Base-by-base conservation (phyloP, 2,329 filamentous ascomycete species). In the Trichoderma sp. region DNA sequence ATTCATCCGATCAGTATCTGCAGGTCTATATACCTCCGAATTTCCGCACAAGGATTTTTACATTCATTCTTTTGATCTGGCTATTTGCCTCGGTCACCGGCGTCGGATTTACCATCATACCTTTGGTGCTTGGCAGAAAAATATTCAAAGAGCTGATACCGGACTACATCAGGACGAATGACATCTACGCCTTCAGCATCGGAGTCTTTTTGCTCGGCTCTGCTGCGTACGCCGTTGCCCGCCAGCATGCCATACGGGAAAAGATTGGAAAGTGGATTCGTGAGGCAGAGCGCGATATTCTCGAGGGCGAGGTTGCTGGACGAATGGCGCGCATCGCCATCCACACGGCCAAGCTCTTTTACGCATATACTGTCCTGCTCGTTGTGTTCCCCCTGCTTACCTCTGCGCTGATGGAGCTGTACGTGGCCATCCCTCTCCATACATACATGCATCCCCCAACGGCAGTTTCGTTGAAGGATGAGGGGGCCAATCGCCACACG, bases 151-250 rank as follows among this genome's bases (percentile, higher is more conserved):
- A 86, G 33, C 81, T 94, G 40, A 88, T 97, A 53, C 92, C 93
- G 5, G 81, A 84, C 0, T 86, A 92, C 71, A 87, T 92, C 59
- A 88, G 88, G 52, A 91, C 95, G 76, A 99, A 98, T 79, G 96
- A 99, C 78, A 92, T 99, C 31, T 98, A 99, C 75, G 95, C 96
- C 14, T 97, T 97, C 78, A 97, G 93, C 64, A 89, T 96, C 35
- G 96, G 96, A 16, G 86, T 97, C 52, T 97, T 96, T 77, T 83
- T 93, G 31, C 84, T 97, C 5, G 93, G 92, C 13, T 88, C 87
- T 4, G 76, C 88, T 1, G 82, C 87, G 3, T 97, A 94, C 77
- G 80, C 86, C 53, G 73, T 85, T 33, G 81, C 89, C 72, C 87
- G 90, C 76, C 73, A 84, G 21, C 81, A 79, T 14, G 74, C 77